A percentile compares a stretch with the other conserved stretches of the same genome.
Conservation (phyloP, 305 asterid genomes). For the Plantago rigida region DNA sequence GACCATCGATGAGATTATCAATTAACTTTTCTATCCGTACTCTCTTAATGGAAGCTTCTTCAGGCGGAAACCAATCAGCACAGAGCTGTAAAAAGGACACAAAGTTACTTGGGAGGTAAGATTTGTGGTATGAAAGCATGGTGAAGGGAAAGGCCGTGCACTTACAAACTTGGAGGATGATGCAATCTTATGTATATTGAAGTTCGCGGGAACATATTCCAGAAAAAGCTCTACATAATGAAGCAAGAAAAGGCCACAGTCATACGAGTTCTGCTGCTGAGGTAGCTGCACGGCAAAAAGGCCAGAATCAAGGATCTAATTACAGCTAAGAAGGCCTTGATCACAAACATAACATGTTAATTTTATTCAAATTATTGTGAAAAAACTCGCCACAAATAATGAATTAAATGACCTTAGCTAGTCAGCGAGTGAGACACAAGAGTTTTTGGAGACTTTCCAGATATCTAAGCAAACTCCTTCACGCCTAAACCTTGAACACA, state of each 20-base stretch:
- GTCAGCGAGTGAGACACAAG: background rate
- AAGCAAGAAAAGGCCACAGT: conserved; percentile 94
- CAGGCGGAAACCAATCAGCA: conserved; percentile 71
- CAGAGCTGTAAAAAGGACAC: conserved; percentile 52
- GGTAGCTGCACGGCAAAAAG: conserved; percentile 60
- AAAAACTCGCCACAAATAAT: background rate
- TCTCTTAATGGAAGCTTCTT: conserved; percentile 75
- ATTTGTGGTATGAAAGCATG: conserved; percentile 15
- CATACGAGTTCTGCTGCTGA: conserved; percentile 79
- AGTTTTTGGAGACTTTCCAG: conserved; percentile 6
- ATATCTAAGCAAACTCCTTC: background rate
- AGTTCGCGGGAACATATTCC: conserved; percentile 59
- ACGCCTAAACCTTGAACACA: background rate
- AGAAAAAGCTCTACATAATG: conserved; percentile 84
- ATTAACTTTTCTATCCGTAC: conserved; percentile 60
- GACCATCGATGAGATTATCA: conserved; percentile 44
- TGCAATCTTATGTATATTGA: conserved; percentile 58
- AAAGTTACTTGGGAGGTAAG: background rate
- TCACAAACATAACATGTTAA: conserved; percentile 12
- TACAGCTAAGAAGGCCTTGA: background rate
- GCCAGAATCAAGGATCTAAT: conserved; percentile 27
- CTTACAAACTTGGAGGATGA: conserved; percentile 68
- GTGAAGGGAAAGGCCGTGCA: conserved; percentile 23
- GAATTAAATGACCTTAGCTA: background rate
- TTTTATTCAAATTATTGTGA: background rate